Percentiles rank a stretch among this genome's conserved stretches.
phyloP scores from a whole-genome alignment of 2,329 filamentous ascomycete species.

The Trichoderma sp. region DNA sequence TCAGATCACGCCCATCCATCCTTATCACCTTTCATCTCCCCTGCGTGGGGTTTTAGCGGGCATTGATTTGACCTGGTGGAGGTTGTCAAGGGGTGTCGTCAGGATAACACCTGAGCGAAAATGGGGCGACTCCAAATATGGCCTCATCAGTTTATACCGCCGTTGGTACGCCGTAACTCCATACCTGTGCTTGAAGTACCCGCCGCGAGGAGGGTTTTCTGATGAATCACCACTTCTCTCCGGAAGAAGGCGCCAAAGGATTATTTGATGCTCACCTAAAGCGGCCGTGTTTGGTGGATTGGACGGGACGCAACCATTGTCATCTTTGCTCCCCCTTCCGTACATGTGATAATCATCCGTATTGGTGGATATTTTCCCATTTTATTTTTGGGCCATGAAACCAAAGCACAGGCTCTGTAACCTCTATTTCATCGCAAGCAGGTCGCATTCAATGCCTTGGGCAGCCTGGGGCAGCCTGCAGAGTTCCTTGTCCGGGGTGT shows the following conservation, averaged over 20 bases:
- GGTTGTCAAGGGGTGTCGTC: not conserved
- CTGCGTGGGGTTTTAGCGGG: not conserved
- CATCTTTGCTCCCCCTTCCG: not conserved
- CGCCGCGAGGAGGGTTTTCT: not conserved
- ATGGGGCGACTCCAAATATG: not conserved
- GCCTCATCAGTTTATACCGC: not conserved
- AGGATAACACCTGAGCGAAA: slow-evolving; percentile 11
- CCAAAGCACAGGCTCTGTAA: slow-evolving; percentile 11
- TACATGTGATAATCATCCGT: not conserved
- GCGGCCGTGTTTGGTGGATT: not conserved
- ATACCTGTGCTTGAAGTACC: not conserved
- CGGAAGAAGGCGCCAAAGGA: not conserved
- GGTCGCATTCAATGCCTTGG: slow-evolving; percentile 3
- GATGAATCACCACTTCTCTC: not conserved
- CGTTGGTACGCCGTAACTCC: not conserved
- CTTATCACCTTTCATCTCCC: slow-evolving; percentile 2
- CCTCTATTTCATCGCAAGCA: slow-evolving; percentile 17
- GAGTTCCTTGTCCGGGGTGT: slow-evolving; percentile 12
- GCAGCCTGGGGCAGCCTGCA: not conserved
- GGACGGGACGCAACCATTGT: not conserved
- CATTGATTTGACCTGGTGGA: slow-evolving; percentile 12
- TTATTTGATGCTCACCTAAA: not conserved
- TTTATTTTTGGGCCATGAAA: slow-evolving; percentile 10
- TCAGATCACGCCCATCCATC: not conserved
- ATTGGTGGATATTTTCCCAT: slow-evolving; percentile 7